These are phyloP conservation scores for Paraconiothyrium brasiliense DNA, from an alignment of 2,329 filamentous ascomycete genomes.

Conservation along the genomic window DNA sequence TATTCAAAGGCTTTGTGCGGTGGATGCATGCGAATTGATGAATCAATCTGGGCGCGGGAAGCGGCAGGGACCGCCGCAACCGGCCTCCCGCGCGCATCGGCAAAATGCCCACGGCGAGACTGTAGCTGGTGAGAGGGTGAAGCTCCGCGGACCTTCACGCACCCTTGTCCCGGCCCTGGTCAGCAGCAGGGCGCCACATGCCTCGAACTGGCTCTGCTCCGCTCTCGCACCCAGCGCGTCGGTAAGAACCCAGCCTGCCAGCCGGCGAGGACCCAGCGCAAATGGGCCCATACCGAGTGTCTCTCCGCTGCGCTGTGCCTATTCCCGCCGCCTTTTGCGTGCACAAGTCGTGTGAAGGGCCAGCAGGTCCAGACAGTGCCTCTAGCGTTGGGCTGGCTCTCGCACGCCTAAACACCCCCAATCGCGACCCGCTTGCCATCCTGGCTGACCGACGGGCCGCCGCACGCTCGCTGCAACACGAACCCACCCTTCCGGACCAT, in stretches of 20 bases:
- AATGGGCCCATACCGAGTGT: neutral
- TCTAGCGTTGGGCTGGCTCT: neutral
- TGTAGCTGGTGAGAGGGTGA: neutral
- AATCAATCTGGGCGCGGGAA: constrained; percentile 21
- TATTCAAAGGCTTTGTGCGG: constrained; percentile 1
- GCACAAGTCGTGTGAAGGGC: neutral
- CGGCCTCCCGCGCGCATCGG: constrained; percentile 4
- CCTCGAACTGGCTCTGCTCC: constrained; percentile 11
- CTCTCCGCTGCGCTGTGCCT: constrained; percentile 5
- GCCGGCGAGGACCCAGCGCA: neutral
- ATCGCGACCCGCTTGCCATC: constrained; percentile 11
- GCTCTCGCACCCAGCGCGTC: constrained; percentile 2
- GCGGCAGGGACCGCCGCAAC: constrained; percentile 8
- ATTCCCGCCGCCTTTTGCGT: constrained; percentile 3
- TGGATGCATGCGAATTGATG: constrained; percentile 17
- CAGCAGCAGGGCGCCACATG: neutral
- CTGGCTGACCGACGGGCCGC: constrained; percentile 31
- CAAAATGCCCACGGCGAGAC: neutral
- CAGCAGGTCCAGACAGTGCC: neutral
- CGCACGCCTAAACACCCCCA: neutral
- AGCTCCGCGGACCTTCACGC: neutral
- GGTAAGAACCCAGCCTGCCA: neutral
- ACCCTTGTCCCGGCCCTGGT: constrained; percentile 4
- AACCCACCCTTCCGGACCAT: constrained; percentile 35
- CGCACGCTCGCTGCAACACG: constrained; percentile 31